Conservation (phyloP, 2,329 filamentous ascomycete genomes). For the Escovopsis sp. region DNA sequence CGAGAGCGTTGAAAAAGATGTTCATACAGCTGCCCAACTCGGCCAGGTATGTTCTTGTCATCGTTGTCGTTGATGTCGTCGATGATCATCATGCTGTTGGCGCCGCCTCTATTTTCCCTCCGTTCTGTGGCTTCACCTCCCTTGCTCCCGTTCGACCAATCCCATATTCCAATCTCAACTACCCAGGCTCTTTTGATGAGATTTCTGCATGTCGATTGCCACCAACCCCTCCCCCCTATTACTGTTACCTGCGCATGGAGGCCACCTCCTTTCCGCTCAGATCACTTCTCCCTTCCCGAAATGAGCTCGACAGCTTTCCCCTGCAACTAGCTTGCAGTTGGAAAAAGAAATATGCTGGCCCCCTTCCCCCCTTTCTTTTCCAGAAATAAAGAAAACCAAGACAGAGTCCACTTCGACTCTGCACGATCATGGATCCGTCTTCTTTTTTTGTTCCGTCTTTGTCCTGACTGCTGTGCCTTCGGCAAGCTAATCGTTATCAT, state of each 20-base stretch:
- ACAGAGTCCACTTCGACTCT: no score
- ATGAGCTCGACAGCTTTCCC: no score
- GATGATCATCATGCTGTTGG: neutral
- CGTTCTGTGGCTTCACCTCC: neutral
- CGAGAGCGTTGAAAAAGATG: slow-evolving; percentile 72
- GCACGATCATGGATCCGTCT: no score
- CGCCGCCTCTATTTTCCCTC: neutral
- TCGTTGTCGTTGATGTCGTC: neutral
- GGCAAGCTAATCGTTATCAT: slow-evolving; percentile 50
- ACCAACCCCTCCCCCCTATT: neutral
- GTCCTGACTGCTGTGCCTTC: neutral
- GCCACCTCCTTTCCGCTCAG: neutral
- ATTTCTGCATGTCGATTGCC: no score
- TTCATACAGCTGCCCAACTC: slow-evolving; percentile 70
- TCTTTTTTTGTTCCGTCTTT: no score
- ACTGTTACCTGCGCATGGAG: neutral
- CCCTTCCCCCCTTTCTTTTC: no score
- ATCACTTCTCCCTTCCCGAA: no score
- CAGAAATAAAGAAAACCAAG: no score
- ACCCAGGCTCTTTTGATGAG: no score
- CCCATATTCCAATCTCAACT: neutral
- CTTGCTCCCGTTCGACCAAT: neutral
- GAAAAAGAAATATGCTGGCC: no score
- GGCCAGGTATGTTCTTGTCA: slow-evolving; percentile 53
- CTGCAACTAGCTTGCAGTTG: no score